Conservation (phyloP, 192 early-diverging fungal genomes). For the Backusella morwellensis region DNA sequence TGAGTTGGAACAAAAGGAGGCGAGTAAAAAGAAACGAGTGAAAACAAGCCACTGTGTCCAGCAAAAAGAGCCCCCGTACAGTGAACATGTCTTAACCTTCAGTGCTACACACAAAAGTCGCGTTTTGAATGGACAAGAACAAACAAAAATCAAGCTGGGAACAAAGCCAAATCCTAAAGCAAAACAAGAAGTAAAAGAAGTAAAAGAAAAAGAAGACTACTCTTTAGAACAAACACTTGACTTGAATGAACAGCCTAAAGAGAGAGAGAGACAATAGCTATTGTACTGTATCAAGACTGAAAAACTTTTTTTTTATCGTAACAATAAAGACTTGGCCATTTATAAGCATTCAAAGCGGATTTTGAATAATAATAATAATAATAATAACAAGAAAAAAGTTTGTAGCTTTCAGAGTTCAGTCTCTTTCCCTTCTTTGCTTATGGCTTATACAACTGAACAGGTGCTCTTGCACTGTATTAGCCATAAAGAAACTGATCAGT, state of each 20-base stretch:
- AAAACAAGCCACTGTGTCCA: neutral
- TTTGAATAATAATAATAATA: neutral
- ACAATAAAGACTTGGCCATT: too few relatives aligned
- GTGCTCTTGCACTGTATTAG: neutral
- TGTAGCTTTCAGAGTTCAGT: neutral
- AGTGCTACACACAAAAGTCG: neutral
- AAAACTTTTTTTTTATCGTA: too few relatives aligned
- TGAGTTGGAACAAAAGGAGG: neutral
- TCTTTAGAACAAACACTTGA: neutral
- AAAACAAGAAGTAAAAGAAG: neutral
- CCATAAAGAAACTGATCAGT: neutral
- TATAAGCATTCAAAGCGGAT: neutral
- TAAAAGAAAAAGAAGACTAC: neutral
- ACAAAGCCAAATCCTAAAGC: neutral
- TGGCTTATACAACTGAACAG: neutral
- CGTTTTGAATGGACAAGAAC: neutral
- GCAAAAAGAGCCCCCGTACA: neutral
- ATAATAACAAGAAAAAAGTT: neutral
- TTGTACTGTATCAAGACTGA: too few relatives aligned
- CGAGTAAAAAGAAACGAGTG: neutral
- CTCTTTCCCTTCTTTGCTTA: neutral
- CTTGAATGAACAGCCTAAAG: too few relatives aligned
- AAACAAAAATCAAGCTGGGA: neutral
- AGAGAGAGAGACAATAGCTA: too few relatives aligned
- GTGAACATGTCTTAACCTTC: neutral